Evolutionary conservation across 768 basidiomycete species (phyloP).

Genomic region (Trametes meyenii): DNA sequence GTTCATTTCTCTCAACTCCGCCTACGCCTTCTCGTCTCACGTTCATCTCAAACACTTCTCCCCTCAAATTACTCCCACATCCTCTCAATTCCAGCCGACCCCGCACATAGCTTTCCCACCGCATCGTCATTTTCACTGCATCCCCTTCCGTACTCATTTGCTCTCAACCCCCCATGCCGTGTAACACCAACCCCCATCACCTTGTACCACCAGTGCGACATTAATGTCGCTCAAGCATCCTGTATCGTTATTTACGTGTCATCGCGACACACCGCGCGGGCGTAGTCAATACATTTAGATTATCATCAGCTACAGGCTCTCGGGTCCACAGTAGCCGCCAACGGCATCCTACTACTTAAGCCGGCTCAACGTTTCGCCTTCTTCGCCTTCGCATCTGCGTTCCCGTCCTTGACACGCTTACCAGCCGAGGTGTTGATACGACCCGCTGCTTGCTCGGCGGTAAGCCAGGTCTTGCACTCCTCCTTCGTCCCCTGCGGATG

Average conservation of each 20-base stretch:
- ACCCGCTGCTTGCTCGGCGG: constrained; percentile 52
- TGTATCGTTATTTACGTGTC: constrained; percentile 10
- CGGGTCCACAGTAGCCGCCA: background rate
- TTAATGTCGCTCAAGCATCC: background rate
- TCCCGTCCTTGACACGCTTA: constrained; percentile 32
- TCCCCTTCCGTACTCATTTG: background rate
- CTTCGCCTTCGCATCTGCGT: constrained; percentile 30
- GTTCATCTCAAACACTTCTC: background rate
- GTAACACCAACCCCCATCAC: background rate
- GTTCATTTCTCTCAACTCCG: background rate
- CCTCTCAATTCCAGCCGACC: background rate
- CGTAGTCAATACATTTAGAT: constrained; percentile 19
- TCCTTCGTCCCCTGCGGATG: constrained; percentile 68
- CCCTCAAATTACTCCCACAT: background rate
- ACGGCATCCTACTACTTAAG: background rate
- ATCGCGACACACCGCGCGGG: background rate
- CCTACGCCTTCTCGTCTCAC: background rate
- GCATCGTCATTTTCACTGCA: background rate
- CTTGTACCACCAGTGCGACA: constrained; percentile 3
- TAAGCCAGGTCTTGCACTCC: constrained; percentile 72
- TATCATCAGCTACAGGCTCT: background rate
- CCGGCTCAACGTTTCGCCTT: constrained; percentile 31
- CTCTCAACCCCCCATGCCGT: background rate
- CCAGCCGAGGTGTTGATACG: constrained; percentile 35
- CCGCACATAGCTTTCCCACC: background rate